A percentile compares a stretch with the other conserved stretches of the same genome.
Conservation (phyloP, 441 rosid genomes). For the Bruguiera hainesii region DNA sequence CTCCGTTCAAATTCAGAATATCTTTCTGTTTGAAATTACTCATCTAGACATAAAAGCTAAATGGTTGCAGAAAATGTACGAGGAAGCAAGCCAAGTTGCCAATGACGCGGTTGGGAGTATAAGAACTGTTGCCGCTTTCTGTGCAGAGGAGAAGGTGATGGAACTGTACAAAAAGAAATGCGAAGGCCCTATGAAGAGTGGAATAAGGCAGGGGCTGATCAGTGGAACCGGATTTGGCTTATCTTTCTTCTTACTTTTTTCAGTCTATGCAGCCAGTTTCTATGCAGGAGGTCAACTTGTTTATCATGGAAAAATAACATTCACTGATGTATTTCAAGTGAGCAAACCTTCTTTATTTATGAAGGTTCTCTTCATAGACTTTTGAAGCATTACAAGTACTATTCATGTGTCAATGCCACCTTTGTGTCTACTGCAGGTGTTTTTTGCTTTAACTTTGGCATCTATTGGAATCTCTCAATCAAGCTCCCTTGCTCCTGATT, state of each 20-base stretch:
- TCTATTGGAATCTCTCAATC: too few species aligned
- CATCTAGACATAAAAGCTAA: too few species aligned
- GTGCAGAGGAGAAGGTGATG: conserved; percentile 67
- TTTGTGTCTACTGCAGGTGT: too few species aligned
- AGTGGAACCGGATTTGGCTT: conserved; percentile 58
- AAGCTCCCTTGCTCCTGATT: too few species aligned
- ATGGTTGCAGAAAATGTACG: conserved; percentile 41
- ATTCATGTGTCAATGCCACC: too few species aligned
- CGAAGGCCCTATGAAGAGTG: conserved; percentile 51
- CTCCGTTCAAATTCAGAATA: background rate
- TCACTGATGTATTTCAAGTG: too few species aligned
- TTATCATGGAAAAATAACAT: conserved; percentile 38
- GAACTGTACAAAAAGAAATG: conserved; percentile 51
- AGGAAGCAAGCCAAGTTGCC: conserved; percentile 72
- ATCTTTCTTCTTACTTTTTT: conserved; percentile 46
- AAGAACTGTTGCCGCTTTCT: conserved; percentile 70
- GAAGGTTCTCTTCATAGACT: too few species aligned
- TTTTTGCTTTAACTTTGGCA: too few species aligned
- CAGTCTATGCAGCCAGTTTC: conserved; percentile 49
- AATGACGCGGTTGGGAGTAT: conserved; percentile 69
- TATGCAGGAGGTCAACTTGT: conserved; percentile 62
- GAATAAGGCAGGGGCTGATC: conserved; percentile 54
- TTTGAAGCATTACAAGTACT: too few species aligned
- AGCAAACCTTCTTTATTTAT: too few species aligned
- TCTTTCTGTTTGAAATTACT: background rate